A percentile compares a stretch with the other conserved stretches of the same genome.
Evolutionary conservation across 1,139 yeast genomes (phyloP).

Genomic region (Candida neerlandica): DNA sequence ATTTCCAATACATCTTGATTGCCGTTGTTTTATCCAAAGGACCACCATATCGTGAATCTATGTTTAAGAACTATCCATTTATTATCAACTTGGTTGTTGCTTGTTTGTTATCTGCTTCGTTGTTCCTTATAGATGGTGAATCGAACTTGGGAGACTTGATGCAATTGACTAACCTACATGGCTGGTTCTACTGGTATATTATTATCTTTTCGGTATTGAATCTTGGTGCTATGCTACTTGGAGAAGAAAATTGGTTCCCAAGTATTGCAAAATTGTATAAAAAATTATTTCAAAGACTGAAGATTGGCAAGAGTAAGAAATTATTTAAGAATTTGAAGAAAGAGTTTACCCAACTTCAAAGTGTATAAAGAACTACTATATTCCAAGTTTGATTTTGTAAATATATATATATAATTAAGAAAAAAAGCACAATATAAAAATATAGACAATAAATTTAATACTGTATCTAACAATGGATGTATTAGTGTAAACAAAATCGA

Average conservation of each 20-base stretch:
- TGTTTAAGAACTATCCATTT: constrained; percentile 70
- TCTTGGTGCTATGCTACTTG: constrained; percentile 47
- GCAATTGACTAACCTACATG: constrained; percentile 70
- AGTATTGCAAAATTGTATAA: constrained; percentile 35
- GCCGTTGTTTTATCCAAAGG: constrained; percentile 87
- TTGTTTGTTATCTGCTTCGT: constrained; percentile 43
- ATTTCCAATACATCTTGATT: constrained; percentile 84
- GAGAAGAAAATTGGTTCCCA: constrained; percentile 41
- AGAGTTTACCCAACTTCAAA: constrained; percentile 22
- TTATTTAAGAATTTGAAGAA: constrained; percentile 38
- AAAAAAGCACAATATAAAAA: too few relatives aligned
- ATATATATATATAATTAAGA: too few relatives aligned
- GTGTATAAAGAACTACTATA: constrained; percentile 12
- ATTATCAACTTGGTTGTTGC: constrained; percentile 60
- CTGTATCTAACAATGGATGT: too few relatives aligned
- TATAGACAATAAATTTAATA: too few relatives aligned
- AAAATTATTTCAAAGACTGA: constrained; percentile 23
- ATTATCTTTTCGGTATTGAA: constrained; percentile 52
- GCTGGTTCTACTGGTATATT: constrained; percentile 53
- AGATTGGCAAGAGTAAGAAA: constrained; percentile 37
- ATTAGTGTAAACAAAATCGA: too few relatives aligned
- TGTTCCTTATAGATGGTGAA: constrained; percentile 54
- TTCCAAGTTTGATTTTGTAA: too few relatives aligned
- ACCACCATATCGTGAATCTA: constrained; percentile 90
- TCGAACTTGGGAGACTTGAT: constrained; percentile 65